These are phyloP conservation scores for Leucosporidium yakuticum DNA, from an alignment of 768 basidiomycete genomes.

Conservation along the genomic window DNA sequence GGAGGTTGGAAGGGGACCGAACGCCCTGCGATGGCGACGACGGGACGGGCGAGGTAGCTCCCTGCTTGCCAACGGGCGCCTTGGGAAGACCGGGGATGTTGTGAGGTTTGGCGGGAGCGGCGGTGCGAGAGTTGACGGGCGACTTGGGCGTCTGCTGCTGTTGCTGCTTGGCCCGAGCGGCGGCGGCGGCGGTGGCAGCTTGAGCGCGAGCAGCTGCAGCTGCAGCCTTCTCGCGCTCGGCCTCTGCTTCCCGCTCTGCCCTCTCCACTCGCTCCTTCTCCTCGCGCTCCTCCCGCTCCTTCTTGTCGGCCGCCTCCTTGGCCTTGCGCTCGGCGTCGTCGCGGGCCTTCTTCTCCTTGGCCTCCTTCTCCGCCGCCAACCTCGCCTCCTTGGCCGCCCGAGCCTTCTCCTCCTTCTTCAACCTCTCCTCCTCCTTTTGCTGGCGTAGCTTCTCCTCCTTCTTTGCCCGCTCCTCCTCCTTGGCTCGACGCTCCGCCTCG, in stretches of 20 bases:
- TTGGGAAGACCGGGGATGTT: slow-evolving; percentile 36
- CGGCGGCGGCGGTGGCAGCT: slow-evolving; percentile 35
- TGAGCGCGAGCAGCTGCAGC: slow-evolving; percentile 28
- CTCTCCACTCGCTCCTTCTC: slow-evolving; percentile 45
- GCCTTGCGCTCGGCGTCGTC: slow-evolving; percentile 42
- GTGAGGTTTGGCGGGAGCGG: slow-evolving; percentile 24
- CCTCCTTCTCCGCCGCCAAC: slow-evolving; percentile 49
- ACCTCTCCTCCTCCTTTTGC: slow-evolving; percentile 64
- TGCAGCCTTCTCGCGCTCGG: slow-evolving; percentile 36
- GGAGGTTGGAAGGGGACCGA: slow-evolving; percentile 6
- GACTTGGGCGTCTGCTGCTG: slow-evolving; percentile 23
- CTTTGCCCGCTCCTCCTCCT: slow-evolving; percentile 51
- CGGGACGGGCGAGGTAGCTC: background rate
- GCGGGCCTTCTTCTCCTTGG: slow-evolving; percentile 43
- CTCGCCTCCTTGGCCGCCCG: slow-evolving; percentile 47
- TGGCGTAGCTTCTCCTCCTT: slow-evolving; percentile 78
- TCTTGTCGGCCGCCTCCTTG: slow-evolving; percentile 57
- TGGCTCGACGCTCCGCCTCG: slow-evolving; percentile 55
- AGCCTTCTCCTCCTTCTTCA: slow-evolving; percentile 45
- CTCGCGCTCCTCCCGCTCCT: slow-evolving; percentile 43
- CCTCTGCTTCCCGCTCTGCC: slow-evolving; percentile 52
- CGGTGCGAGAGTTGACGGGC: slow-evolving; percentile 20
- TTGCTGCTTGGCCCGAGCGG: slow-evolving; percentile 25
- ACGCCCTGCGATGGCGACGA: background rate
- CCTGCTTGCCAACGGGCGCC: slow-evolving; percentile 8